Conservation (phyloP, 192 early-diverging fungal species). For the Piromyces finnis region DNA sequence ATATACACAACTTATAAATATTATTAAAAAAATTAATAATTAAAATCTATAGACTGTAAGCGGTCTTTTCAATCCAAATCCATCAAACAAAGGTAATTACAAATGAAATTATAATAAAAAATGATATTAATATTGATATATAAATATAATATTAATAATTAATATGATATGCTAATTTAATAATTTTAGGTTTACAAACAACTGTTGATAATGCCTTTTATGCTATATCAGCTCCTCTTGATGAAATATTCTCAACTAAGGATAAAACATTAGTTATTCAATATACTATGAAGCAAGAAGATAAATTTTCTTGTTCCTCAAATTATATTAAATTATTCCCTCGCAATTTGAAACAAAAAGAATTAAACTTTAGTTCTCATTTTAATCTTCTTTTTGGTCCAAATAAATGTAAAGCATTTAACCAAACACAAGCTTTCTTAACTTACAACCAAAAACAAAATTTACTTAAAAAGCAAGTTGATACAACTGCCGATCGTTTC, state of each 20-base stretch:
- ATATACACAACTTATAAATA: no score
- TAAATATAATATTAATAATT: no score
- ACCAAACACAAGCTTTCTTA: slow-evolving; percentile 16
- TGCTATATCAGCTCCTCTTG: slow-evolving; percentile 56
- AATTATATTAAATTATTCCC: slow-evolving; percentile 80
- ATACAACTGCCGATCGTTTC: slow-evolving; percentile 16
- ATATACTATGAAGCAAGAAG: slow-evolving; percentile 83
- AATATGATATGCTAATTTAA: no score
- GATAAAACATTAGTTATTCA: slow-evolving; percentile 73
- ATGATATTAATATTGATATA: no score
- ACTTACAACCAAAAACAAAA: slow-evolving; percentile 26
- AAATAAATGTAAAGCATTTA: slow-evolving; percentile 23
- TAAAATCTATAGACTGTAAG: no score
- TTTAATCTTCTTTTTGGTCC: slow-evolving; percentile 23
- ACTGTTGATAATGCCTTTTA: slow-evolving; percentile 69
- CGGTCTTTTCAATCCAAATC: no score
- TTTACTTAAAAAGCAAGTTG: slow-evolving; percentile 16
- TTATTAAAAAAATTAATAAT: no score
- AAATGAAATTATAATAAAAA: no score
- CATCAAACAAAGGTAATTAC: no score
- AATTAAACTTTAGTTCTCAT: slow-evolving; percentile 62
- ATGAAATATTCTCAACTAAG: slow-evolving; percentile 57
- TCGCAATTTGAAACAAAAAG: slow-evolving; percentile 45
- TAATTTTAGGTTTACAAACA: slow-evolving; percentile 54
- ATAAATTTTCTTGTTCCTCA: slow-evolving; percentile 62